Conservation (phyloP, 2,329 filamentous ascomycete species). For the Diplodia seriata region DNA sequence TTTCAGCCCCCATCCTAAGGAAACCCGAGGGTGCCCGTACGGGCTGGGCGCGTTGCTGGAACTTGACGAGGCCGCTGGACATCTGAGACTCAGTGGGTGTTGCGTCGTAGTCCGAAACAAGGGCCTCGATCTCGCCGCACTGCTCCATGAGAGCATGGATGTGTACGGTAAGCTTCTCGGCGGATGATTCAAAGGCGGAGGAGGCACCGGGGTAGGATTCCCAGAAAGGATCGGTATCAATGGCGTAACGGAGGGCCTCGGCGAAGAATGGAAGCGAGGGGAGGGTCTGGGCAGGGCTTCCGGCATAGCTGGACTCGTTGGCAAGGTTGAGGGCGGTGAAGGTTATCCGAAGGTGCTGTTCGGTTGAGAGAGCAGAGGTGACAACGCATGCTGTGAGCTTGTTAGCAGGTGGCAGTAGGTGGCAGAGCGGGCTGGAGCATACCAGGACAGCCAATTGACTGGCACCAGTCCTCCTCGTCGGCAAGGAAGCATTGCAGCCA, state of each 20-base stretch:
- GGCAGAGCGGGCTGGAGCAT: conserved; percentile 25
- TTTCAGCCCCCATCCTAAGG: conserved; percentile 14
- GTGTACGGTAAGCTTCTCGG: conserved; percentile 50
- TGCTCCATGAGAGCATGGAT: conserved; percentile 57
- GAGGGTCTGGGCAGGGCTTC: conserved; percentile 41
- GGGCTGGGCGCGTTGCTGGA: conserved; percentile 20
- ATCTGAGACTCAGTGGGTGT: conserved; percentile 38
- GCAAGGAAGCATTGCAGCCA: conserved; percentile 66
- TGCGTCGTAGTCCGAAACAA: conserved; percentile 41
- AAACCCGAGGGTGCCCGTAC: conserved; percentile 13
- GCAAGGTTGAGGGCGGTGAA: conserved; percentile 58
- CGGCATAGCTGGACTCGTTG: conserved; percentile 45
- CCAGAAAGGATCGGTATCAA: conserved; percentile 54
- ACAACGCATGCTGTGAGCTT: conserved; percentile 52
- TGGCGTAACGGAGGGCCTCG: conserved; percentile 50
- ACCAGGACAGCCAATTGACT: conserved; percentile 62
- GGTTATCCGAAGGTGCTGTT: conserved; percentile 55
- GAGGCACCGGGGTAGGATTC: conserved; percentile 49
- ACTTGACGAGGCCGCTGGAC: conserved; percentile 11
- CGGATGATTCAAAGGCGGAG: conserved; percentile 53
- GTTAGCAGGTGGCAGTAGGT: conserved; percentile 32
- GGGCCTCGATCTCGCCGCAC: conserved; percentile 51
- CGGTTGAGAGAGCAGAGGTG: conserved; percentile 53
- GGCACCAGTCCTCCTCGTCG: conserved; percentile 65
- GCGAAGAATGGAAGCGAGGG: conserved; percentile 33